These are phyloP conservation scores for Hanseniaspora guilliermondii DNA, from an alignment of 805 yeast genomes.

Conservation along the genomic window DNA sequence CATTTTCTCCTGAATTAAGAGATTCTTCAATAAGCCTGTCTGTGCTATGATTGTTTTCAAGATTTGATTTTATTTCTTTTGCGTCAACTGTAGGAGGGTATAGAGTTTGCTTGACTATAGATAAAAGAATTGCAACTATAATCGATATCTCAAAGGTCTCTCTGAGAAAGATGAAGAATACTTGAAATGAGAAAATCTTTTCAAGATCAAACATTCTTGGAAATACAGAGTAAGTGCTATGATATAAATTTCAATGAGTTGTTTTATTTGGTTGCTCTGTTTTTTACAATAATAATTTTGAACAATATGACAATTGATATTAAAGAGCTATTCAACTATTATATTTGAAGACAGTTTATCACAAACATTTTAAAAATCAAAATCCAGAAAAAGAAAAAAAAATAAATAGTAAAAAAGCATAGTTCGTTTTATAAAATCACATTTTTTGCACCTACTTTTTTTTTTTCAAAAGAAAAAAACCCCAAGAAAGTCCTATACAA, in stretches of 20 bases:
- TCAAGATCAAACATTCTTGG: neutral
- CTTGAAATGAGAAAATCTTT: slow-evolving; percentile 54
- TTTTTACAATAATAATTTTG: too few species aligned
- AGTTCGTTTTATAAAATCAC: too few species aligned
- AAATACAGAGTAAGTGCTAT: too few species aligned
- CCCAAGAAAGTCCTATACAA: too few species aligned
- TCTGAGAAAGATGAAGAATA: slow-evolving; percentile 58
- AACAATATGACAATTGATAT: too few species aligned
- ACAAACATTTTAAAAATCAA: too few species aligned
- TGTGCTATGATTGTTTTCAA: neutral
- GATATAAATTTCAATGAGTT: neutral
- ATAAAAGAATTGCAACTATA: slow-evolving; percentile 58
- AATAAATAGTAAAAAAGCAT: too few species aligned
- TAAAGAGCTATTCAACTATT: too few species aligned
- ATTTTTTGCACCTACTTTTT: too few species aligned
- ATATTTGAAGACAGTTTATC: neutral
- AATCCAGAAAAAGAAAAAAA: too few species aligned
- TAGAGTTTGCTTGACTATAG: slow-evolving; percentile 54
- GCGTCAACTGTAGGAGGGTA: slow-evolving; percentile 22
- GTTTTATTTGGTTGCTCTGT: too few species aligned
- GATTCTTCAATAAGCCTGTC: neutral
- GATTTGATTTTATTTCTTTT: neutral
- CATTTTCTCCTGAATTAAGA: slow-evolving; percentile 20
- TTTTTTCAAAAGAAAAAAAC: too few species aligned
- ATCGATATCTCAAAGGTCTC: slow-evolving; percentile 70